phyloP scores from a whole-genome alignment of 2,329 filamentous ascomycete genomes.

The Fusarium sp. region DNA sequence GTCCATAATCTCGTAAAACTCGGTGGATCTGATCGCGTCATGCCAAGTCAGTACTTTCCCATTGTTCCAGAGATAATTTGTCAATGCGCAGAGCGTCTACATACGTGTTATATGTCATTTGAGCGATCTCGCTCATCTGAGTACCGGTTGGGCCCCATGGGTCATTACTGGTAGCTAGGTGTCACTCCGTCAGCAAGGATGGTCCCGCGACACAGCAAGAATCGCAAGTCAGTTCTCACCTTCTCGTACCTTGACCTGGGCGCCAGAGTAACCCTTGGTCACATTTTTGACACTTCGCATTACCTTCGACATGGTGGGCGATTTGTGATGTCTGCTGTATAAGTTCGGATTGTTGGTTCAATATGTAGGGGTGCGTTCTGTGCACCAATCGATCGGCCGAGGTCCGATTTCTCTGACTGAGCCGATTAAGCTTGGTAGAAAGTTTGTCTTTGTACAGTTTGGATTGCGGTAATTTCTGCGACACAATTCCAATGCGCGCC shows the following conservation, averaged over 20 bases:
- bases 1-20: constrained; percentile 99
- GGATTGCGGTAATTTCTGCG: constrained; percentile 26
- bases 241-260: constrained; percentile 98
- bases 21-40: constrained; percentile 75
- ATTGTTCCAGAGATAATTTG: background rate
- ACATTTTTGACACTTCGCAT: constrained; percentile 99
- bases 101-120: constrained; percentile 97
- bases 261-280: constrained; percentile 96
- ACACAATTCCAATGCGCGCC: constrained; percentile 36
- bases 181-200: constrained; percentile 37
- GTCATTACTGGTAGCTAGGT: constrained; percentile 95
- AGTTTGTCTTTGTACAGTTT: constrained; percentile 7
- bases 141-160: constrained; percentile 98
- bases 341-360: constrained; percentile 15
- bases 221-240: constrained; percentile 66
- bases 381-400: constrained; percentile 41
- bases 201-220: background rate
- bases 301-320: constrained; percentile 87
- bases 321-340: constrained; percentile 26
- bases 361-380: constrained; percentile 31
- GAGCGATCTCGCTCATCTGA: constrained; percentile 98
- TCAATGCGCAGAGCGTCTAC: constrained; percentile 50
- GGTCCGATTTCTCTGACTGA: constrained; percentile 26
- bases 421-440: constrained; percentile 20
- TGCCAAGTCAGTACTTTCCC: constrained; percentile 35